These are phyloP conservation scores for Odontarrhena argentea DNA, from an alignment of 345 rosid species.

Conservation along the genomic window DNA sequence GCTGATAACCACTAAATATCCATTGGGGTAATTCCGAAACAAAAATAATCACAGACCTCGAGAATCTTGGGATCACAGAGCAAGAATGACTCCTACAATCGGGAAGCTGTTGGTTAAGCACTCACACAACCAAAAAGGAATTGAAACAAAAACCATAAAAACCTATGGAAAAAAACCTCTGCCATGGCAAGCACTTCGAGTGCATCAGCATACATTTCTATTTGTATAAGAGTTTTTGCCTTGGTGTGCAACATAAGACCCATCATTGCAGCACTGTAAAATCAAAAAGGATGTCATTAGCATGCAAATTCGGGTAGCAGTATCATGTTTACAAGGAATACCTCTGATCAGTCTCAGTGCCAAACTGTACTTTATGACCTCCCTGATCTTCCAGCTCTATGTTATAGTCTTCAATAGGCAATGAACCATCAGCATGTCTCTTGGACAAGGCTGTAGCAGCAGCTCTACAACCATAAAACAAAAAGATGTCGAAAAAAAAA, in stretches of 20 bases:
- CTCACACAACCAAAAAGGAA: not conserved
- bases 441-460: constrained; percentile 75
- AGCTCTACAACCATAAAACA: constrained; percentile 50
- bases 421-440: constrained; percentile 77
- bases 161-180: constrained; percentile 50
- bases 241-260: constrained; percentile 90
- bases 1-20: not conserved
- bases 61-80: constrained; percentile 80
- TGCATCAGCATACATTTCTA: constrained; percentile 70
- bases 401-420: constrained; percentile 71
- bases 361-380: constrained; percentile 67
- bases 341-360: constrained; percentile 84
- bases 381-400: constrained; percentile 87
- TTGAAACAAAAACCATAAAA: not conserved
- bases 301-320: not conserved
- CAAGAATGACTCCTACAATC: constrained; percentile 76
- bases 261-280: constrained; percentile 82
- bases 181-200: constrained; percentile 90
- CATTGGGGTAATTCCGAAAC: not conserved
- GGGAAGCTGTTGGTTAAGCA: not conserved
- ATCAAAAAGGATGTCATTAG: not conserved
- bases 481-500: no score
- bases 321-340: constrained; percentile 24
- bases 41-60: constrained; percentile 52
- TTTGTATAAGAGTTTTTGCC: constrained; percentile 66